Percentiles rank a stretch among this genome's conserved stretches.
Evolutionary conservation across 2,329 filamentous ascomycete genomes (phyloP).

Genomic region (Aspergillus calidoustus): DNA sequence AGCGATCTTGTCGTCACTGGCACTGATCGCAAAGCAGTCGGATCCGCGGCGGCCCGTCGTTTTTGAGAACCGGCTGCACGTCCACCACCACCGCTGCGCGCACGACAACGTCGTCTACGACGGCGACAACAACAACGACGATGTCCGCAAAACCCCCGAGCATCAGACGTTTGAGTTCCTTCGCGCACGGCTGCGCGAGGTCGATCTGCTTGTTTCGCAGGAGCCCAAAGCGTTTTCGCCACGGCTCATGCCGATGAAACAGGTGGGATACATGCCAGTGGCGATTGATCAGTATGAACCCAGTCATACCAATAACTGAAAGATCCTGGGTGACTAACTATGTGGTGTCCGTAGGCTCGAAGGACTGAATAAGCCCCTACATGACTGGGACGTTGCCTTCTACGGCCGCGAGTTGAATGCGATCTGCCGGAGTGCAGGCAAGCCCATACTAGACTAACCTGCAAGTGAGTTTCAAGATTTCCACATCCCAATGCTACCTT

Average conservation of each 20-base stretch:
- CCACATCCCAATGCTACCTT: neutral
- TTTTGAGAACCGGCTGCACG: conserved; percentile 79
- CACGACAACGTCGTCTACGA: no score
- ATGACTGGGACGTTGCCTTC: conserved; percentile 53
- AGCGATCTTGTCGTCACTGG: conserved; percentile 77
- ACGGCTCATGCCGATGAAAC: conserved; percentile 63
- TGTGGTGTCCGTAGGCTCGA: conserved; percentile 59
- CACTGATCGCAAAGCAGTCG: conserved; percentile 70
- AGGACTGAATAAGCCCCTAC: conserved; percentile 74
- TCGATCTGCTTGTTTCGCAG: conserved; percentile 81
- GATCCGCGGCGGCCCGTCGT: conserved; percentile 75
- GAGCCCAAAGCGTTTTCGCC: conserved; percentile 76
- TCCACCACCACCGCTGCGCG: conserved; percentile 66
- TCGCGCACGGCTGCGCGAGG: conserved; percentile 69
- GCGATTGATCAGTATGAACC: conserved; percentile 69
- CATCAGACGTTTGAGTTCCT: conserved; percentile 74
- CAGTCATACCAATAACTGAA: no score
- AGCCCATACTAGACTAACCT: conserved; percentile 12
- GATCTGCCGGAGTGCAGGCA: conserved; percentile 1
- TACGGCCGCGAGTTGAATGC: conserved; percentile 20
- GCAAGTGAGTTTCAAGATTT: conserved; percentile 3
- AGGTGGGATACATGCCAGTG: conserved; percentile 73
- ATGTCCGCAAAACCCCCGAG: conserved; percentile 62
- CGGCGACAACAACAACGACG: conserved; percentile 49
- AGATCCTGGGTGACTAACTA: no score